Evolutionary conservation across 352 stramenopile species (phyloP).

Genomic region (Phytopythium helicoides): DNA sequence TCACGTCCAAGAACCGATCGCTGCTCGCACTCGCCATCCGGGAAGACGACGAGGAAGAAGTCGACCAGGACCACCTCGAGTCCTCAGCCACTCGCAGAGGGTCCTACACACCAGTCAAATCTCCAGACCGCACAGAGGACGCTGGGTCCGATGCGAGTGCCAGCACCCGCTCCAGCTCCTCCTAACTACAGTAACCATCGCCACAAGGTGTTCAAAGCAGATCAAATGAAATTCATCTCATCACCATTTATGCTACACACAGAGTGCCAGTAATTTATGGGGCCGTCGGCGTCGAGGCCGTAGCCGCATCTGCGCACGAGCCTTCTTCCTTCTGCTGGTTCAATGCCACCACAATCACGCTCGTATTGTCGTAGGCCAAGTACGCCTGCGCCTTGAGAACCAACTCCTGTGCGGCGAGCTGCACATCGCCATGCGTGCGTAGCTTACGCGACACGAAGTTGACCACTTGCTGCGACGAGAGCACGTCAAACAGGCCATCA

Average conservation of each 20-base stretch:
- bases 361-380: slow-evolving; percentile 91
- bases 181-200: neutral
- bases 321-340: slow-evolving; percentile 56
- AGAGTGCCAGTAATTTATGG: neutral
- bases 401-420: slow-evolving; percentile 85
- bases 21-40: slow-evolving; percentile 8
- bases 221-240: neutral
- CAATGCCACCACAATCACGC: slow-evolving; percentile 83
- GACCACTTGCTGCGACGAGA: slow-evolving; percentile 88
- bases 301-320: neutral
- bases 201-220: slow-evolving; percentile 1
- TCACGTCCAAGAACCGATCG: slow-evolving; percentile 22
- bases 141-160: neutral
- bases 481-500: slow-evolving; percentile 90
- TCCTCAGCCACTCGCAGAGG: neutral
- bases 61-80: slow-evolving; percentile 8
- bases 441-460: slow-evolving; percentile 91
- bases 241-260: slow-evolving; percentile 3
- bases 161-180: neutral
- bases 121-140: neutral
- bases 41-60: slow-evolving; percentile 23
- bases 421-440: slow-evolving; percentile 83
- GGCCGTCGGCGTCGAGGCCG: neutral
- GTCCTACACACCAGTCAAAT: slow-evolving; percentile 1
- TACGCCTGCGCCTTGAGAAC: slow-evolving; percentile 88